Evolutionary conservation across 257 asterid species (phyloP).

Genomic region (Ocimum tenuiflorum): DNA sequence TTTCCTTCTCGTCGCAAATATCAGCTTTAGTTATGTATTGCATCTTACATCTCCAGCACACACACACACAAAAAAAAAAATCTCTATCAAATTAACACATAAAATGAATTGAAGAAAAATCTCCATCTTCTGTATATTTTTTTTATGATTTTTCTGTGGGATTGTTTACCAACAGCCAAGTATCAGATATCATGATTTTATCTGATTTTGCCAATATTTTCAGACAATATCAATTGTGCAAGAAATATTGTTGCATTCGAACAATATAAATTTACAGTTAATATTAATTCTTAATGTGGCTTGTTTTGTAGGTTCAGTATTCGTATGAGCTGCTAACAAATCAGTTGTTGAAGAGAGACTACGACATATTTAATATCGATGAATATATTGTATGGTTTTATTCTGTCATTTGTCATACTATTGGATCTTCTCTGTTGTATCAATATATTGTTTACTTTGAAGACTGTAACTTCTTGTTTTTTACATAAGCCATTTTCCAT

Average conservation of each 20-base stretch:
- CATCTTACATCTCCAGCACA: background rate
- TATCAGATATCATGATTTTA: background rate
- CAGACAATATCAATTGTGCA: background rate
- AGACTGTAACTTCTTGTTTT: constrained; percentile 1
- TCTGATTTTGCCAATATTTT: background rate
- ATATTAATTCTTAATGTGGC: constrained; percentile 4
- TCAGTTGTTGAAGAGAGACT: constrained; percentile 84
- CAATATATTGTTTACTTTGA: background rate
- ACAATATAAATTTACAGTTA: constrained; percentile 1
- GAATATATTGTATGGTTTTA: constrained; percentile 59
- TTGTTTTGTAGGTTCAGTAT: constrained; percentile 71
- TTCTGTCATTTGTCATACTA: constrained; percentile 6
- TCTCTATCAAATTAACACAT: too few species aligned
- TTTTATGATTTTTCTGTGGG: background rate
- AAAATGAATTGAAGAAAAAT: too few species aligned
- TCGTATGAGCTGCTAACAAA: constrained; percentile 85
- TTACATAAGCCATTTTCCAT: constrained; percentile 12
- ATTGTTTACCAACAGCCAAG: background rate
- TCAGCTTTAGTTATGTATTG: background rate
- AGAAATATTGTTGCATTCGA: constrained; percentile 8
- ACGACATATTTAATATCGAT: constrained; percentile 68
- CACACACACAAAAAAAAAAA: too few species aligned
- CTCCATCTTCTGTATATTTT: too few species aligned
- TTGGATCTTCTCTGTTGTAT: constrained; percentile 3
- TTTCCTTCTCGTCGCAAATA: background rate